These are phyloP conservation scores for Oryza meridionalis DNA, from an alignment of 176 grass and related monocot species.

Conservation along the genomic window DNA sequence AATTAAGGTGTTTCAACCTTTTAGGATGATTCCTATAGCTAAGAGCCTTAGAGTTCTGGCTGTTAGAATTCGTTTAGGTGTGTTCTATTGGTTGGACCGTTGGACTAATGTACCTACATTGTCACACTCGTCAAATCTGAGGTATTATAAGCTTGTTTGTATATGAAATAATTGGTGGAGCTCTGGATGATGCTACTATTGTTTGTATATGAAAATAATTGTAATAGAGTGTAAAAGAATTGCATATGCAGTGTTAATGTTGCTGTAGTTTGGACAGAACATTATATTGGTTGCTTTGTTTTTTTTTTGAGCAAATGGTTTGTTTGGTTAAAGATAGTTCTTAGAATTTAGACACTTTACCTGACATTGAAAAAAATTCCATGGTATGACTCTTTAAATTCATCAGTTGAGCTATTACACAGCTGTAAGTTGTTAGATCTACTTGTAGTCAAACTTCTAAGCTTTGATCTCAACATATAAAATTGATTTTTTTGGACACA, in stretches of 20 bases:
- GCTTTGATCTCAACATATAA: not conserved
- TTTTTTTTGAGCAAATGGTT: not conserved
- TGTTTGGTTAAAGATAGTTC: not conserved
- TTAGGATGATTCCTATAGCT: not conserved
- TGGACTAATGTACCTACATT: not conserved
- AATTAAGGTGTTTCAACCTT: not conserved
- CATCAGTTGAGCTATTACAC: not conserved
- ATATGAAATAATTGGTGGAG: not conserved
- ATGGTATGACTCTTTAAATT: not conserved
- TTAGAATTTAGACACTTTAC: not conserved
- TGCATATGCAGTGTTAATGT: not conserved
- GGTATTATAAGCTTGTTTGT: not conserved
- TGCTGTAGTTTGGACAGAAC: not conserved
- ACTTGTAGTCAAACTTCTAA: not conserved
- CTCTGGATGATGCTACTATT: not conserved
- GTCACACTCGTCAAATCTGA: not conserved
- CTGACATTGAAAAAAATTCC: not conserved
- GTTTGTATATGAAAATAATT: not conserved
- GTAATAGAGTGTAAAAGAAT: not conserved
- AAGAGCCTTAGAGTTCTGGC: not conserved
- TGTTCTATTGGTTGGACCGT: not conserved
- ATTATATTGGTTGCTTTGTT: not conserved
- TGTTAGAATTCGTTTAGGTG: not conserved
- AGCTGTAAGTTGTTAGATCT: not conserved
- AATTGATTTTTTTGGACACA: not conserved